Evolutionary conservation across 257 asterid genomes (phyloP).

Genomic region (Misopates orontium): DNA sequence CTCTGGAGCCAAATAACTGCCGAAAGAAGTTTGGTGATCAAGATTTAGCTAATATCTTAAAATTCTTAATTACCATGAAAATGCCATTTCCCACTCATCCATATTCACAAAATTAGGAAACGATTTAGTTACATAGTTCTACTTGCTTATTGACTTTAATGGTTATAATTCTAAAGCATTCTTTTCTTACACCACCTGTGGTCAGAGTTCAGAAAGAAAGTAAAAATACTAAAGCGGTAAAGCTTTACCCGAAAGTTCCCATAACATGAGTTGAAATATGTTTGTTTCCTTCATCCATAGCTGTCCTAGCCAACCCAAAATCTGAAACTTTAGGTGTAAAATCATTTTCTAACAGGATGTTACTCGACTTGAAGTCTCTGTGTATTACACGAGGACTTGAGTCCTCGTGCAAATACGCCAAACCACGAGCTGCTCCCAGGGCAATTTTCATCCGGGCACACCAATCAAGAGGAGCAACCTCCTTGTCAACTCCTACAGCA

Average conservation of each 20-base stretch:
- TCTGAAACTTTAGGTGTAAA: constrained; percentile 91
- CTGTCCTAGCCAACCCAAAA: constrained; percentile 91
- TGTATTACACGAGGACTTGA: constrained; percentile 97
- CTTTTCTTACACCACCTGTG: too few species aligned
- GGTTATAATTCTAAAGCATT: too few species aligned
- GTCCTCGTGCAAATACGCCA: constrained; percentile 93
- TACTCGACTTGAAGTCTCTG: constrained; percentile 94
- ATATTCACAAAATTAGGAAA: too few species aligned
- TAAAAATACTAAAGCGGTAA: not conserved
- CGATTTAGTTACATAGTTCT: too few species aligned
- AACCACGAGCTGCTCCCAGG: constrained; percentile 86
- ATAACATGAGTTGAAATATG: constrained; percentile 89
- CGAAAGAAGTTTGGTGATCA: constrained; percentile 3
- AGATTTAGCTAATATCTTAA: not conserved
- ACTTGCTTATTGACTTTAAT: too few species aligned
- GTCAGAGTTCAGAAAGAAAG: not conserved
- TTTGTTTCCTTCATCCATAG: constrained; percentile 68
- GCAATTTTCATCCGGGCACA: constrained; percentile 80
- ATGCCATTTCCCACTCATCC: too few species aligned
- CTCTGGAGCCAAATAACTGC: constrained; percentile 93
- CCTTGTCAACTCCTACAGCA: constrained; percentile 64
- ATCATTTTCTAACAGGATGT: constrained; percentile 78
- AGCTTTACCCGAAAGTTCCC: constrained; percentile 93
- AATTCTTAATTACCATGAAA: too few species aligned
- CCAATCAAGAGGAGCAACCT: constrained; percentile 78